Percentiles rank a stretch among this genome's conserved stretches.
phyloP scores from a whole-genome alignment of 139 green algal species.

The Closterium sp. region DNA sequence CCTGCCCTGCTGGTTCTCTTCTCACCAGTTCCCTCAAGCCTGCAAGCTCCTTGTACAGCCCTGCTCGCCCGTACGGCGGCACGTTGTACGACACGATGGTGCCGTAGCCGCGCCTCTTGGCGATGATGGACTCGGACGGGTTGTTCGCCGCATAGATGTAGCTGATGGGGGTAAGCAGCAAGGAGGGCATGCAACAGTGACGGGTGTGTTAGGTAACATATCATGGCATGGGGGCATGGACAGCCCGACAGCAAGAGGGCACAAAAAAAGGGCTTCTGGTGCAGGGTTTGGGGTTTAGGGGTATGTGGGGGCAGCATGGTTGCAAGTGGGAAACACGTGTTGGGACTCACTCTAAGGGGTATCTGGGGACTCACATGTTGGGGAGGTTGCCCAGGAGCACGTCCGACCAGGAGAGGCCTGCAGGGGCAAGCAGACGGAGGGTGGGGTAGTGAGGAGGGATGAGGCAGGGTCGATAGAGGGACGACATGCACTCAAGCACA shows the following conservation, averaged over 20 bases:
- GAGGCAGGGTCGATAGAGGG: background rate
- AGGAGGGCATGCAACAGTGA: background rate
- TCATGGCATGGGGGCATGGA: too few species aligned
- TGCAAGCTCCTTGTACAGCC: slow-evolving; percentile 96
- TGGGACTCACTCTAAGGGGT: too few species aligned
- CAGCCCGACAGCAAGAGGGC: too few species aligned
- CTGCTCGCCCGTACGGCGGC: slow-evolving; percentile 87
- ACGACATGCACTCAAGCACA: background rate
- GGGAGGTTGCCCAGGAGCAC: slow-evolving; percentile 79
- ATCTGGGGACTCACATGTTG: slow-evolving; percentile 75
- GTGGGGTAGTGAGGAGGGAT: background rate
- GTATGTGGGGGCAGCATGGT: too few species aligned
- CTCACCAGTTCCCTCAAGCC: slow-evolving; percentile 74
- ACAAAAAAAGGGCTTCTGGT: too few species aligned
- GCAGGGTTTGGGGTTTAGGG: background rate
- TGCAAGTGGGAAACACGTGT: too few species aligned
- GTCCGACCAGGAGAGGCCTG: slow-evolving; percentile 68
- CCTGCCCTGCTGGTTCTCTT: too few species aligned
- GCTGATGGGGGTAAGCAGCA: background rate
- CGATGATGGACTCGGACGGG: slow-evolving; percentile 88
- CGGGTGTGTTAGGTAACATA: too few species aligned
- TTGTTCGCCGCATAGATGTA: slow-evolving; percentile 95
- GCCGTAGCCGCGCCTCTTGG: slow-evolving; percentile 92
- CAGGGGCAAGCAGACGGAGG: background rate
- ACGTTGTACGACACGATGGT: slow-evolving; percentile 96